Conservation (phyloP, 2,329 filamentous ascomycete genomes). For the Xylariales sp. region DNA sequence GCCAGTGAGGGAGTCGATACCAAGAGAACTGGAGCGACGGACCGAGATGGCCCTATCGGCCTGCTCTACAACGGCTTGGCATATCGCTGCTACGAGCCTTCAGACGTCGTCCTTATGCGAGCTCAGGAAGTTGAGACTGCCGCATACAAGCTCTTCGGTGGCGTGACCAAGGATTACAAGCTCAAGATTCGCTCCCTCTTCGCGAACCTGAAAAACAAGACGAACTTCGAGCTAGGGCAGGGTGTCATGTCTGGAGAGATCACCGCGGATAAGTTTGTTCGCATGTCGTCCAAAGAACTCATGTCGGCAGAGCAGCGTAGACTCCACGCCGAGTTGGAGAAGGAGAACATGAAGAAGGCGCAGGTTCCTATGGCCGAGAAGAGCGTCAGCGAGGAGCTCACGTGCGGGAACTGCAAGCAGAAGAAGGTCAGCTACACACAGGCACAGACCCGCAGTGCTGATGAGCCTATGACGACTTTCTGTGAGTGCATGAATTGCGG, state of each 20-base stretch:
- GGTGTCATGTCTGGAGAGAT: slow-evolving; percentile 75
- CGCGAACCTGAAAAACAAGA: slow-evolving; percentile 90
- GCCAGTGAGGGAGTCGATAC: slow-evolving; percentile 76
- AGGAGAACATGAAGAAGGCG: slow-evolving; percentile 95
- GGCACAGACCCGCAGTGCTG: slow-evolving; percentile 89
- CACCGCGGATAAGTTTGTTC: slow-evolving; percentile 66
- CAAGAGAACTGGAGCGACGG: slow-evolving; percentile 66
- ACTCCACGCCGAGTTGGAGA: slow-evolving; percentile 70
- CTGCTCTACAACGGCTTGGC: slow-evolving; percentile 89
- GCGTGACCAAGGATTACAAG: slow-evolving; percentile 72
- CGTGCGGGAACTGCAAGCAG: slow-evolving; percentile 88
- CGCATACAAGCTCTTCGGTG: slow-evolving; percentile 64
- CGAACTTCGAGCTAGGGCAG: slow-evolving; percentile 71
- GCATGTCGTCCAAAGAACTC: slow-evolving; percentile 86
- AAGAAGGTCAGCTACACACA: slow-evolving; percentile 95
- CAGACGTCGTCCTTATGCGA: slow-evolving; percentile 66
- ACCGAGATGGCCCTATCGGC: slow-evolving; percentile 80
- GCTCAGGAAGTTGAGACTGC: slow-evolving; percentile 80
- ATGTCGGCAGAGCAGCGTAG: slow-evolving; percentile 79
- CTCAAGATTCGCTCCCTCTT: slow-evolving; percentile 88
- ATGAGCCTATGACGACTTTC: slow-evolving; percentile 85
- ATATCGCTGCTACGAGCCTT: slow-evolving; percentile 63
- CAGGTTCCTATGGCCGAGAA: slow-evolving; percentile 92
- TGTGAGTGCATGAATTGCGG: slow-evolving; percentile 68
- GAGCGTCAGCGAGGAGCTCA: slow-evolving; percentile 80